Conservation (phyloP, 805 yeast genomes). For the Sugiyamaella boreocaroliniensis region DNA sequence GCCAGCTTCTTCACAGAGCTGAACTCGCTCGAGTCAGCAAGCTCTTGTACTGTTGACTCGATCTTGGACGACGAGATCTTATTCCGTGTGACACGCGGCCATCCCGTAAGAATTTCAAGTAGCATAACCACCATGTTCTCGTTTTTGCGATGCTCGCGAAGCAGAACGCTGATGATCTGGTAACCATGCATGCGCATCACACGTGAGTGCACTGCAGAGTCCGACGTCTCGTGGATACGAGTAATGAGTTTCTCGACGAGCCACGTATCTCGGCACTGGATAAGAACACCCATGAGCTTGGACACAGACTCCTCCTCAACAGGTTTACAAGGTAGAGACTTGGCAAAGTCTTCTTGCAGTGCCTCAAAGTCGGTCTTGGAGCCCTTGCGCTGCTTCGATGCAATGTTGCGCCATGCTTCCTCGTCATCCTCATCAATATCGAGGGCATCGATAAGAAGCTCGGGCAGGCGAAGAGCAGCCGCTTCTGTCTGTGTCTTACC, state of each 20-base stretch:
- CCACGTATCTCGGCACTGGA: conserved; percentile 66
- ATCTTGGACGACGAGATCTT: conserved; percentile 69
- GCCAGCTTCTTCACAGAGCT: conserved; percentile 35
- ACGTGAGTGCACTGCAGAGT: conserved; percentile 44
- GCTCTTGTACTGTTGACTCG: conserved; percentile 50
- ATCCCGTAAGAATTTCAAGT: conserved; percentile 49
- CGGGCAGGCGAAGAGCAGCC: conserved; percentile 77
- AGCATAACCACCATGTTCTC: conserved; percentile 41
- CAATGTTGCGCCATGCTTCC: conserved; percentile 36
- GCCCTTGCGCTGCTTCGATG: conserved; percentile 41
- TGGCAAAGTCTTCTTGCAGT: conserved; percentile 51
- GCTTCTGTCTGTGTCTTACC: conserved; percentile 94
- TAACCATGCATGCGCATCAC: conserved; percentile 83
- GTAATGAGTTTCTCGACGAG: conserved; percentile 61
- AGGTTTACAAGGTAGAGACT: conserved; percentile 48
- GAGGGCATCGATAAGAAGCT: conserved; percentile 74
- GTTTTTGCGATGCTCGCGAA: conserved; percentile 38
- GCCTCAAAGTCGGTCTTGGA: conserved; percentile 27
- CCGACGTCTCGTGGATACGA: conserved; percentile 53
- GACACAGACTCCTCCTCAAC: conserved; percentile 56
- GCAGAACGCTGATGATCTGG: conserved; percentile 59
- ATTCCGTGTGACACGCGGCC: conserved; percentile 72
- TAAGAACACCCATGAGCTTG: conserved; percentile 69
- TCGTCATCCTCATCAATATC: conserved; percentile 65
- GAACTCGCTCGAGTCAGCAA: conserved; percentile 28